Conservation (phyloP, 176 grass and related monocot species). For the Oryza rufipogon region DNA sequence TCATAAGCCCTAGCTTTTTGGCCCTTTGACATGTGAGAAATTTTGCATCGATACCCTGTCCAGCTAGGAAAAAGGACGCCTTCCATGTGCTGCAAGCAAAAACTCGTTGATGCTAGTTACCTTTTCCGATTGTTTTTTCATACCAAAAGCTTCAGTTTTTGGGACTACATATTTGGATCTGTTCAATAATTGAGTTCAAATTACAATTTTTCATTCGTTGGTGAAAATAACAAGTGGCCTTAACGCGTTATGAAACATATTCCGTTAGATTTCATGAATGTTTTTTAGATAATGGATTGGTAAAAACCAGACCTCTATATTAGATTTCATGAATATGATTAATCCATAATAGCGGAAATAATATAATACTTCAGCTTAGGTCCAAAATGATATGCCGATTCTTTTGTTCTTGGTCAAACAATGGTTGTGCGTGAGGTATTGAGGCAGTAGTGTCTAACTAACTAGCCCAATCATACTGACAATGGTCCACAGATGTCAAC, state of each 20-base stretch:
- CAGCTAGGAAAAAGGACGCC: conserved; percentile 35
- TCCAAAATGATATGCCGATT: background rate
- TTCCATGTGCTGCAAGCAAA: conserved; percentile 43
- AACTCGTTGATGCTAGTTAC: conserved; percentile 2
- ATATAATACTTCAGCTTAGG: background rate
- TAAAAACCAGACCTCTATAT: background rate
- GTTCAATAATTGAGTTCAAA: background rate
- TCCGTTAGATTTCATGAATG: background rate
- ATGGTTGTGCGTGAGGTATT: background rate
- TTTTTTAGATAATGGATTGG: too few species aligned
- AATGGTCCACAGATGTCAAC: conserved; percentile 13
- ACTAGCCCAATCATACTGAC: background rate
- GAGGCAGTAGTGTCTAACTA: background rate
- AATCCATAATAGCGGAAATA: background rate
- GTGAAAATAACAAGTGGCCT: background rate
- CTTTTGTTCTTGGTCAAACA: background rate
- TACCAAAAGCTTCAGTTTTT: background rate
- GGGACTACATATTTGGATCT: background rate
- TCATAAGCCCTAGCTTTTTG: conserved; percentile 33
- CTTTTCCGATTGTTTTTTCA: conserved; percentile 4
- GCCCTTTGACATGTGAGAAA: conserved; percentile 28
- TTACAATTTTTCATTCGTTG: background rate
- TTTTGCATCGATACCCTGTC: conserved; percentile 31
- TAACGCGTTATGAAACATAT: background rate
- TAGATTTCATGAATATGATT: background rate